Base-by-base conservation (phyloP, 106 monocot species). In the Dendrobium catenatum region DNA sequence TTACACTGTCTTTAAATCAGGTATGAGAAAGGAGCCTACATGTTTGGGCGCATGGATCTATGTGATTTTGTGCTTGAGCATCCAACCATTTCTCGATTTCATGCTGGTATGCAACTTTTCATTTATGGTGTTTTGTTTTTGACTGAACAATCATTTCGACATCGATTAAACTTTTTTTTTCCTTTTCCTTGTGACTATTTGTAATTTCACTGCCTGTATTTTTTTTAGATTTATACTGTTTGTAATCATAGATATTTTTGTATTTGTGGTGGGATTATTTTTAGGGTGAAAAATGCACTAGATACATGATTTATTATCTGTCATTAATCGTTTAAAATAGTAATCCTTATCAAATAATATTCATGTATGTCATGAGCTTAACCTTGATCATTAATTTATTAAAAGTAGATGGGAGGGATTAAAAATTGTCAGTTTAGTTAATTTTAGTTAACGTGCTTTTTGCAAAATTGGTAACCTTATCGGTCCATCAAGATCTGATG, bases 21-120 rank as follows among this genome's bases (percentile, higher is more conserved):
- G 82, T 92, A 86, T 59, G 73, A 72, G 42, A 97, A 97, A 87
- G 96, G 94, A 11, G 90, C 94, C 24, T 97, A 91, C 84, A 92
- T 97, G 94, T 97, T 97, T 94, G 96, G 96, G 72, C 90, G 96
- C 10, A 73, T 92, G 26, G 94, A 97, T 87, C 82, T 86, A 29
- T 97, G 96, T 81, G 96, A 97, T 85, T 97, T 97, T 87, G 77
- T 97, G 43, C 86, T 97, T 79, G 96, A 97, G 48, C 96, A 97
- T 85, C 94, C 86, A 8, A 90, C 94, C 4, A 89, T 97, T 85
- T 97, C 96, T 81, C 86, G 96, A 44, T 97, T 91, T 72, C 96
- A 97, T 88, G 92, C 96, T 82, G 96, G 96, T 84, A 88, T 84
- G 79, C 75, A 37, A 41, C 72, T 9, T 54, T 55, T 44, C 27